Base-by-base conservation (phyloP, 192 early-diverging fungal species). In the Coemansia sp. region DNA sequence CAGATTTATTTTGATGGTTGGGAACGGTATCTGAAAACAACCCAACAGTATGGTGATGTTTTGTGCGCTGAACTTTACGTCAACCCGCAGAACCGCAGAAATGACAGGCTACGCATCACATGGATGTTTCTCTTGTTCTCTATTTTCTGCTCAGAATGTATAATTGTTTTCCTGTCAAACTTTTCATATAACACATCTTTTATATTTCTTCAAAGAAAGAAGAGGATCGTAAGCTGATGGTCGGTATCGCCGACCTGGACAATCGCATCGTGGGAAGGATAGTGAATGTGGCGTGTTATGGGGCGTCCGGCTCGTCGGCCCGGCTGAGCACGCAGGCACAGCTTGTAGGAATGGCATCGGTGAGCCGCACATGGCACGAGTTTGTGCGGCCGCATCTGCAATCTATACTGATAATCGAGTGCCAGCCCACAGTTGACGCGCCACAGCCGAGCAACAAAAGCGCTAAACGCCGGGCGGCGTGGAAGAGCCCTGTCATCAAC, bases 181-280 rank as follows among this genome's bases (percentile, higher is more conserved):
- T 48, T 48, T 48, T 10, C 15, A n/a, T 51, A 7, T 51, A 22
- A 11, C 12, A 51, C n/a, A 22, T 51, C 19, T n/a, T 51, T 51
- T 11, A 5, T 51, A 22, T 51, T 51, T 51, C 17, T 8, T 7
- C 31, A 34, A 7, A 8, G 31, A 8, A 34, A 26, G 5, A 26
- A 34, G 31, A 34, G 31, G 31, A 34, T 34, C 7, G 8, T 9
- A 34, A 34, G 31, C 31, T 0, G 40, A 55, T 57, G 40, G 34
- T 51, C 19, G 2, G 8, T 23, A 42, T 65, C 1, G 51, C 55
- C 37, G 22, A 40, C 22, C 38, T 74, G 0, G 58, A 68, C 15
- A 66, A 68, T 7, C 57, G 60, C 11, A 44, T 74, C 4, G 21
- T 74, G 8, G 50, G 17, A 2, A 62, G 65, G 26, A 53, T 53